These are phyloP conservation scores for Metrosideros polymorpha DNA, from an alignment of 441 rosid genomes.

Conservation along the genomic window DNA sequence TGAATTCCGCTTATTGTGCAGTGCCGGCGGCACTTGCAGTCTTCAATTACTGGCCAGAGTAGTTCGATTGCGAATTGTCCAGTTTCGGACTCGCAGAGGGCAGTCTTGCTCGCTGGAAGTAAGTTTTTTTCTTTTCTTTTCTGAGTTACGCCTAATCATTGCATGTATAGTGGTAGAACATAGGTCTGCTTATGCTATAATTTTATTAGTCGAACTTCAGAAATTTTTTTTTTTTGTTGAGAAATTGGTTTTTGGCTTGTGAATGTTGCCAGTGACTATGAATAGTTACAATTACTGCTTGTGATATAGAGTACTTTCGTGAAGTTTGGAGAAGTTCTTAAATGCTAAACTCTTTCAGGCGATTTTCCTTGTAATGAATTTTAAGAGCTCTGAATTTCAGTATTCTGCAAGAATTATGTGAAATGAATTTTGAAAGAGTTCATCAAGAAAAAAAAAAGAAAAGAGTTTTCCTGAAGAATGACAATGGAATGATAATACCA, in stretches of 20 bases:
- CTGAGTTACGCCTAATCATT: too few species aligned
- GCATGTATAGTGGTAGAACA: too few species aligned
- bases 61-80: constrained; percentile 2
- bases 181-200: too few species aligned
- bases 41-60: constrained; percentile 11
- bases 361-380: background rate
- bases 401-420: background rate
- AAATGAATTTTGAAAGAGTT: background rate
- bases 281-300: too few species aligned
- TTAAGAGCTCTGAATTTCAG: background rate
- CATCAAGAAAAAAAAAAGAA: background rate
- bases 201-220: too few species aligned
- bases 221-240: too few species aligned
- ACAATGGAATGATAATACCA: background rate
- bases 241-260: too few species aligned
- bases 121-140: background rate
- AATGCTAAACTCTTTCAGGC: too few species aligned
- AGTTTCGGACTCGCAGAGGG: constrained; percentile 4
- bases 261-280: too few species aligned
- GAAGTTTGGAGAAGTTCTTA: too few species aligned
- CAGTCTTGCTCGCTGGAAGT: constrained; percentile 16
- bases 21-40: constrained; percentile 40
- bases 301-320: too few species aligned
- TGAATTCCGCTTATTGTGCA: background rate
- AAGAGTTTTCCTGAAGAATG: background rate